Percentiles rank a stretch among this genome's conserved stretches.
Evolutionary conservation across 345 rosid genomes (phyloP).

Genomic region (Excoecaria cochinchinensis): DNA sequence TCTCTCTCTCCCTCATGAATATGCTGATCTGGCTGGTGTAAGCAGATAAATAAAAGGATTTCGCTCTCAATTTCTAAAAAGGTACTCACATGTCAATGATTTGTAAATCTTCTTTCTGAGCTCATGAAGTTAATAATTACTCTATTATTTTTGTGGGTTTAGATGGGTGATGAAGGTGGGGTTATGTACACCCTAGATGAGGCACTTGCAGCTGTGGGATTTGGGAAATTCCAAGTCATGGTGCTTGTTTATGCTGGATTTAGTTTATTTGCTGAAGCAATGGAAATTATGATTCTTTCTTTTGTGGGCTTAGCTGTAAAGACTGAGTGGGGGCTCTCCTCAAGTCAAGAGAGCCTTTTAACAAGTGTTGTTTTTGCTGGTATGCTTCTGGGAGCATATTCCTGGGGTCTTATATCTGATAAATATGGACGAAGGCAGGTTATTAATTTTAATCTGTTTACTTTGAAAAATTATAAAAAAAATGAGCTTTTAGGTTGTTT

Average conservation of each 20-base stretch:
- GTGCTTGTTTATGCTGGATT: constrained; percentile 49
- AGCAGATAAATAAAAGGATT: too few relatives aligned
- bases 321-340: constrained; percentile 44
- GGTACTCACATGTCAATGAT: too few relatives aligned
- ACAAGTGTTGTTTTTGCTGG: constrained; percentile 45
- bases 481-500: too few relatives aligned
- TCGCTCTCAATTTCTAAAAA: too few relatives aligned
- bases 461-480: too few relatives aligned
- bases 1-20: too few relatives aligned
- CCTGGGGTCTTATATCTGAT: constrained; percentile 51
- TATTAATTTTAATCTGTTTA: background rate
- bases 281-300: constrained; percentile 56
- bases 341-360: constrained; percentile 36
- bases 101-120: too few relatives aligned
- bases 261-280: constrained; percentile 46
- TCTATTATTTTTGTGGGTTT: background rate
- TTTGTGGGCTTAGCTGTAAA: constrained; percentile 46
- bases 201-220: constrained; percentile 35
- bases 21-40: too few relatives aligned
- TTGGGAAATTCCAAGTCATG: constrained; percentile 41
- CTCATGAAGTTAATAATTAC: too few relatives aligned
- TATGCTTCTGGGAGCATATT: constrained; percentile 48
- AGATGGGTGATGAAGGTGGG: background rate
- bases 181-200: constrained; percentile 37
- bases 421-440: constrained; percentile 45